Conservation (phyloP, 768 basidiomycete species). For the Terana coerulea region DNA sequence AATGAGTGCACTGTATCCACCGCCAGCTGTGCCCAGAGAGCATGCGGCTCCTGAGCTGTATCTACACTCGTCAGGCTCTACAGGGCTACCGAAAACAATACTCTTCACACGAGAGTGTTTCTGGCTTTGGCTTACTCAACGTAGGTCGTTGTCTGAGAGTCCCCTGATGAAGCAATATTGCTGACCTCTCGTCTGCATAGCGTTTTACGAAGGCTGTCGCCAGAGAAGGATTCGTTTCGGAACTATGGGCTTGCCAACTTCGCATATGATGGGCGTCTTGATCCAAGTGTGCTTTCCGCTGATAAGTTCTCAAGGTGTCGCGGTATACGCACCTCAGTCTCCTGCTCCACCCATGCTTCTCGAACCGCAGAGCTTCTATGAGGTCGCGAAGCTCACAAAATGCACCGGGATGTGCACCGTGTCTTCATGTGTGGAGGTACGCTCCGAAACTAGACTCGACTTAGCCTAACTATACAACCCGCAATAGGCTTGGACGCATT, state of each 20-base stretch:
- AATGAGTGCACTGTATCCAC: neutral
- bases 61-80: slow-evolving; percentile 23
- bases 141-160: no score
- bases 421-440: slow-evolving; percentile 13
- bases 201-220: neutral
- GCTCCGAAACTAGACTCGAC: neutral
- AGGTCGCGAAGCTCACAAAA: neutral
- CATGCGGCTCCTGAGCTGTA: slow-evolving; percentile 4
- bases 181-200: neutral
- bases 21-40: neutral
- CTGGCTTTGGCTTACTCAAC: slow-evolving; percentile 5
- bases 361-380: slow-evolving; percentile 4
- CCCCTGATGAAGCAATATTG: no score
- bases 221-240: slow-evolving; percentile 12
- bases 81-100: slow-evolving; percentile 22
- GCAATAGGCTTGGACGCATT: slow-evolving; percentile 17
- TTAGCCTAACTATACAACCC: neutral
- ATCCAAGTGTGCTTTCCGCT: slow-evolving; percentile 26
- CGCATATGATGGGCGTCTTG: slow-evolving; percentile 30
- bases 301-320: slow-evolving; percentile 1
- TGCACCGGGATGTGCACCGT: slow-evolving; percentile 10
- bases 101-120: slow-evolving; percentile 13
- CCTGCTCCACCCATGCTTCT: slow-evolving; percentile 7
- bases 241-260: slow-evolving; percentile 29
- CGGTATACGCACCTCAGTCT: slow-evolving; percentile 4